Base-by-base conservation (phyloP, 2,329 filamentous ascomycete genomes). In the Anthostomella pinea region DNA sequence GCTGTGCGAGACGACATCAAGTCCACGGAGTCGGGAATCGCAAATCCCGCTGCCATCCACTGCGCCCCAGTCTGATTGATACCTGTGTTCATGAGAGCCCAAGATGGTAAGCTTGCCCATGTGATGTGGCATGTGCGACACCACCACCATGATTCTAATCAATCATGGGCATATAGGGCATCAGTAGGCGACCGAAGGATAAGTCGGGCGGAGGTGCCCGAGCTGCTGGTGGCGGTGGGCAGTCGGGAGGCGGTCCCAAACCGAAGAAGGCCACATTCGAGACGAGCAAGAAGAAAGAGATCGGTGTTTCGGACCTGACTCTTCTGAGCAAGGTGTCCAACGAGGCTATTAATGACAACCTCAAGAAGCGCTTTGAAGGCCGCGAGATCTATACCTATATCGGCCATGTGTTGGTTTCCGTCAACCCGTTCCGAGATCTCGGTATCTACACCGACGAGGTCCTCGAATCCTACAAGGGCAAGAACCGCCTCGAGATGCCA, bases 381-480 rank as follows among this genome's bases (percentile, higher is more conserved):
- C 84, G 77, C 64, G 91, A 98, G 69, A 98, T 98, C 64, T 98
- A 98, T 72, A 98, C 93, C 59, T 98, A 98, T 67, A 98, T 98
- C 63, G 93, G 93, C 70, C 91, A 97, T 84, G 93, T 98, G 66
- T 68, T 98, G 76, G 93, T 98, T 53, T 97, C 93, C 24, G 93
- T 98, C 64, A 98, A 98, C 66, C 93, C 93, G 22, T 98, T 98
- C 67, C 83, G 88, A 61, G 93, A 98, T 61, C 75, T 95, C 70
- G 93, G 93, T 38, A 97, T 98, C 69, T 98, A 98, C 69, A 97
- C 91, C 64, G 91, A 97, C 52, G 72, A 84, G 57, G 89, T 97
- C 40, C 79, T 98, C 58, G 83, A 95, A 31, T 91, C 87, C 58
- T 98, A 98, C 72, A 85, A 83, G 67, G 91, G 91, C 53, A 96